Percentiles rank a stretch among this genome's conserved stretches.
Conservation (phyloP, 78 protist genomes). For the Dictyostelium capitatum region DNA sequence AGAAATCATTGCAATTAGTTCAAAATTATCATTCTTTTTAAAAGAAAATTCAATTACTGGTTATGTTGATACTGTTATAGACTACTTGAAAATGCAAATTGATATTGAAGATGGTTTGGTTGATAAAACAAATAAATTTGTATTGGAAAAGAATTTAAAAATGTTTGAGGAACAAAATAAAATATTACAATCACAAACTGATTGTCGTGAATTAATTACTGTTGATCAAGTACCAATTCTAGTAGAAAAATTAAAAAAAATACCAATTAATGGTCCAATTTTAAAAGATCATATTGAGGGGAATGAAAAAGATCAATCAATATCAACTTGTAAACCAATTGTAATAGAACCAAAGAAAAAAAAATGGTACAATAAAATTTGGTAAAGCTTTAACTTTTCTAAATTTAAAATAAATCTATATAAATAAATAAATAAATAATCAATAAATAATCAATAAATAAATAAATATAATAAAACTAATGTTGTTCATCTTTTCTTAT, state of each 20-base stretch:
- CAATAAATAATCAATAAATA: no score
- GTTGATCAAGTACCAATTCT: neutral
- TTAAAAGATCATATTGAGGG: neutral
- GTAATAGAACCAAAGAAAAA: no score
- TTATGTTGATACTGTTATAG: neutral
- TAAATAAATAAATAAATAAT: no score
- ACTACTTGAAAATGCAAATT: neutral
- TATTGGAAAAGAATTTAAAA: neutral
- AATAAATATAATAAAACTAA: no score
- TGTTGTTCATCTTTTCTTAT: no score
- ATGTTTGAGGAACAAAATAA: neutral
- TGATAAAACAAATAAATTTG: neutral
- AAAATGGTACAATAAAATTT: no score
- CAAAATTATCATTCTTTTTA: neutral
- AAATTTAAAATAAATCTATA: no score
- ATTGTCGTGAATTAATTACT: neutral
- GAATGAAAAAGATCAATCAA: neutral
- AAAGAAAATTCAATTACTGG: neutral
- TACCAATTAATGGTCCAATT: neutral
- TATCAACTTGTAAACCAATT: neutral
- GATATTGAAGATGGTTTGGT: neutral
- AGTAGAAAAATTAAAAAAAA: neutral
- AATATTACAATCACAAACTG: neutral
- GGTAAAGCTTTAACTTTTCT: no score
- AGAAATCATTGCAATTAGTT: neutral